Conservation (phyloP, 2,329 filamentous ascomycete species). For the Ceratocystis alfenasii region DNA sequence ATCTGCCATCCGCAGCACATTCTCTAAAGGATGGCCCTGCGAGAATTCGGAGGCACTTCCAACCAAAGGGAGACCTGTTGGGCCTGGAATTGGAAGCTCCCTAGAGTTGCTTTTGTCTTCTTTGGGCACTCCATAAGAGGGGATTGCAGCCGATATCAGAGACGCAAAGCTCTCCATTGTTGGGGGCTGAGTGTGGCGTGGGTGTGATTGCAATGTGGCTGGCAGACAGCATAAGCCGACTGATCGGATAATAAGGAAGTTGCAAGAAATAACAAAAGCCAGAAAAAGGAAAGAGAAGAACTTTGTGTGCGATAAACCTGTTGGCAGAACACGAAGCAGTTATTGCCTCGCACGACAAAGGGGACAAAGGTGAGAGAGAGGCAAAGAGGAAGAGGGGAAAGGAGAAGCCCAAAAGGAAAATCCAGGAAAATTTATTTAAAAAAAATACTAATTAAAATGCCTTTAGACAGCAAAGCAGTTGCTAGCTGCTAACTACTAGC, state of each 20-base stretch:
- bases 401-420: neutral
- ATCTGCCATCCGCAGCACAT: conserved; percentile 46
- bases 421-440: neutral
- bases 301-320: too few relatives aligned
- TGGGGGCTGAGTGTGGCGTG: neutral
- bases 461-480: too few relatives aligned
- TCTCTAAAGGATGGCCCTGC: conserved; percentile 42
- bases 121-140: neutral
- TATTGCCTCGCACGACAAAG: too few relatives aligned
- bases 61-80: conserved; percentile 50
- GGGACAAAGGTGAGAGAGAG: too few relatives aligned
- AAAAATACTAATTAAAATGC: neutral
- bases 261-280: neutral
- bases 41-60: conserved; percentile 56
- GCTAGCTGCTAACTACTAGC: too few relatives aligned
- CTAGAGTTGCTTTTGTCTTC: conserved; percentile 23
- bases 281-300: neutral
- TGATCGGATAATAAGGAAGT: neutral
- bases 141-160: conserved; percentile 9
- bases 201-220: neutral
- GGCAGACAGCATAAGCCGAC: neutral
- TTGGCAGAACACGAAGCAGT: too few relatives aligned
- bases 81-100: conserved; percentile 46
- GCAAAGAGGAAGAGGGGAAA: too few relatives aligned
- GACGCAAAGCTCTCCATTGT: conserved; percentile 14